These are phyloP conservation scores for Biscogniauxia sp. DNA, from an alignment of 2,329 filamentous ascomycete species.

Conservation along the genomic window DNA sequence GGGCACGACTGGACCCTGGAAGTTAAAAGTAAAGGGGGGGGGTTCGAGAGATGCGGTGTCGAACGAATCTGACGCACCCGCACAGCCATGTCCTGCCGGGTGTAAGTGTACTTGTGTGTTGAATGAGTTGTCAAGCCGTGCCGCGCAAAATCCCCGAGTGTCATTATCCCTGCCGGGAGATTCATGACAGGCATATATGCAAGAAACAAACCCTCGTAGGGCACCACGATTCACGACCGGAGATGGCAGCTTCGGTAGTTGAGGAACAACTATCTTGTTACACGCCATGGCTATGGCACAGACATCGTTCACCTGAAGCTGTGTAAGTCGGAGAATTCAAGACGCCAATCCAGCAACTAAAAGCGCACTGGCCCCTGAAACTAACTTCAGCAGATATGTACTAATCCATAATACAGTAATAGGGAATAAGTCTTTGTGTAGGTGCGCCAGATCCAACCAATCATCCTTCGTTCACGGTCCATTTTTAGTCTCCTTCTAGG, in stretches of 20 bases:
- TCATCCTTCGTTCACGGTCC: background rate
- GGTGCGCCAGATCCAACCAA: background rate
- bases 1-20: background rate
- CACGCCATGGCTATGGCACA: background rate
- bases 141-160: background rate
- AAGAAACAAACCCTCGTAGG: background rate
- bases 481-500: background rate
- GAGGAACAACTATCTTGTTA: background rate
- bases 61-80: background rate
- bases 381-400: background rate
- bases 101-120: background rate
- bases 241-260: background rate
- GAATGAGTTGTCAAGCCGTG: background rate
- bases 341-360: background rate
- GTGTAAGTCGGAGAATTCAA: background rate
- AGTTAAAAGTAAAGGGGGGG: background rate
- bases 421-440: background rate
- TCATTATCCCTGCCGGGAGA: background rate
- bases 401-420: background rate
- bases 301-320: background rate
- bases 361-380: background rate
- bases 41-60: background rate
- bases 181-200: background rate
- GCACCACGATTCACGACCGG: background rate
- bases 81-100: background rate